Conservation (phyloP, 805 yeast species). For the Hanseniaspora lachancei region DNA sequence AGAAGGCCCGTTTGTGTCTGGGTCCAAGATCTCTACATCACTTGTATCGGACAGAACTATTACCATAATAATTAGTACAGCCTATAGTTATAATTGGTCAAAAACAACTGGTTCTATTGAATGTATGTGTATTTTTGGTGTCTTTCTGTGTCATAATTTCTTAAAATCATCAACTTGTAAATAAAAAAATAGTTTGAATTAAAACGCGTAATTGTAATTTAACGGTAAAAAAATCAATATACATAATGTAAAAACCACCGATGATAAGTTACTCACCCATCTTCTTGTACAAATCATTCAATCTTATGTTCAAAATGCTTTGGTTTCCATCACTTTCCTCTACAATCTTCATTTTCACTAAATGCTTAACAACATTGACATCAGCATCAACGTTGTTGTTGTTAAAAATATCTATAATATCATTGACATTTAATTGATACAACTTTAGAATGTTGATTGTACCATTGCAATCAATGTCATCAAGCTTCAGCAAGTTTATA, state of each 20-base stretch:
- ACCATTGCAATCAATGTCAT: not conserved
- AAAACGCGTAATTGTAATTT: not conserved
- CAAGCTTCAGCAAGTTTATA: not conserved
- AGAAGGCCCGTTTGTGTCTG: not conserved
- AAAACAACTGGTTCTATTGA: not conserved
- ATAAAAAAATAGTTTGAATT: not conserved
- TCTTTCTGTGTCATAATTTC: too few species aligned
- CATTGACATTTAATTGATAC: slow-evolving; percentile 1
- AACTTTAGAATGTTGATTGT: not conserved
- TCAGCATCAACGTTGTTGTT: not conserved
- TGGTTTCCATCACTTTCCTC: slow-evolving; percentile 7
- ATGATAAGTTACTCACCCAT: not conserved
- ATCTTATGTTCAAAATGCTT: slow-evolving; percentile 3
- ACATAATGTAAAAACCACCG: not conserved
- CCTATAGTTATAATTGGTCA: too few species aligned
- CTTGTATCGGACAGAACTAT: not conserved
- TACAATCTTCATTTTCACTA: not conserved
- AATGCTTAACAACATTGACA: not conserved
- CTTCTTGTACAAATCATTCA: slow-evolving; percentile 2
- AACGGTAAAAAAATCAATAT: not conserved
- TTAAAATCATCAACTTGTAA: too few species aligned
- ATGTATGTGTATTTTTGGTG: not conserved
- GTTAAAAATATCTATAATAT: slow-evolving; percentile 4
- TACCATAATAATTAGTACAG: not conserved
- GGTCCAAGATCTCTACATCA: slow-evolving; percentile 3